Conservation (phyloP, 2,329 filamentous ascomycete genomes). For the Pestalotiopsis sp. region DNA sequence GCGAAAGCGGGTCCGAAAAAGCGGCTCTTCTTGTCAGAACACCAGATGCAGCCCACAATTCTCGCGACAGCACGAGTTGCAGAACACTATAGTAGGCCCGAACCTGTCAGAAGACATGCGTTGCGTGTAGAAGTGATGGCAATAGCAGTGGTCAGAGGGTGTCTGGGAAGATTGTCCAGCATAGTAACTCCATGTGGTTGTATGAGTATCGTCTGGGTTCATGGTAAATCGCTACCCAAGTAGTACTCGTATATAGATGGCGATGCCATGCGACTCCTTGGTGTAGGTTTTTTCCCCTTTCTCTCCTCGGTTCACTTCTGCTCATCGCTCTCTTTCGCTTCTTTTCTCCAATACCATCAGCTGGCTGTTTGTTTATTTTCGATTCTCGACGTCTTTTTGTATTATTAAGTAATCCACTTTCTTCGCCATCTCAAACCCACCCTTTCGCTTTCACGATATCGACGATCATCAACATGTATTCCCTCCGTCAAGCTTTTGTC, state of each 20-base stretch:
- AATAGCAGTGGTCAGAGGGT: not conserved
- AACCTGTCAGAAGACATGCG: not conserved
- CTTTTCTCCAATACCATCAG: not conserved
- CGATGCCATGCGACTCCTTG: not conserved
- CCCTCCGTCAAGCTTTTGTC: slow-evolving; percentile 6
- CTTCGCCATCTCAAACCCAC: not conserved
- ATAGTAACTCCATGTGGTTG: not conserved
- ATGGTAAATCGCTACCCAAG: not conserved
- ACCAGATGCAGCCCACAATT: not conserved
- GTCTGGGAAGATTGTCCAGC: too few species aligned
- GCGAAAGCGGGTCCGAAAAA: slow-evolving; percentile 3
- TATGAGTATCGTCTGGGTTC: not conserved
- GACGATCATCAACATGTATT: not conserved
- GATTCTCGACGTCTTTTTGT: slow-evolving; percentile 2
- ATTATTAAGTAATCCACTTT: slow-evolving; percentile 17
- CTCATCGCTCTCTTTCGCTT: not conserved
- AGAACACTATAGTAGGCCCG: slow-evolving; percentile 5
- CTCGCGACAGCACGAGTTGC: slow-evolving; percentile 7
- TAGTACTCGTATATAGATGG: not conserved
- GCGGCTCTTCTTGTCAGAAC: slow-evolving; percentile 1
- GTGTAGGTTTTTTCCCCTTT: not conserved
- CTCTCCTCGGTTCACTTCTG: slow-evolving; percentile 1
- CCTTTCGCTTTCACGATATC: not conserved
- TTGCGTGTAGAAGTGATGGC: not conserved
- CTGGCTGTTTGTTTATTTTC: slow-evolving; percentile 2